Percentiles rank a stretch among this genome's conserved stretches.
phyloP scores from a whole-genome alignment of 2,329 filamentous ascomycete genomes.

The Bipolaris sorokiniana region DNA sequence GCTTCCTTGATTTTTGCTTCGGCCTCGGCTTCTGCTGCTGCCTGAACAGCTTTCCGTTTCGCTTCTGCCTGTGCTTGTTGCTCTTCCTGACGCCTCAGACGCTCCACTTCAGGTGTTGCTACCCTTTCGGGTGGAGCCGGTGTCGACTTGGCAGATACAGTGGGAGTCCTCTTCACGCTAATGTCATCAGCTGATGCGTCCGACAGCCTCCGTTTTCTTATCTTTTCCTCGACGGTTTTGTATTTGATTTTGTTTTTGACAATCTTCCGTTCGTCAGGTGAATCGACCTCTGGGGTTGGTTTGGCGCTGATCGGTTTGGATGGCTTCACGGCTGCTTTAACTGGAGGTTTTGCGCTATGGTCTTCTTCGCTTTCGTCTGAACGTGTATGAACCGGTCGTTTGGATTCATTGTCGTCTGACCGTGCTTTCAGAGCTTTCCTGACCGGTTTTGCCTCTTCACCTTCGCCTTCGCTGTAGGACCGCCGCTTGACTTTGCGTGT shows the following conservation, averaged over 20 bases:
- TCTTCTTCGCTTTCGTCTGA: conserved; percentile 44
- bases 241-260: conserved; percentile 43
- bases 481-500: conserved; percentile 43
- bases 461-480: conserved; percentile 45
- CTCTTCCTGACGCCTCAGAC: conserved; percentile 45
- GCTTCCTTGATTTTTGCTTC: conserved; percentile 37
- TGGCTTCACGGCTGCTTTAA: conserved; percentile 38
- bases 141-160: conserved; percentile 44
- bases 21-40: conserved; percentile 32
- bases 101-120: conserved; percentile 42
- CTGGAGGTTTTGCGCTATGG: conserved; percentile 28
- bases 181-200: conserved; percentile 41
- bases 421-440: conserved; percentile 42
- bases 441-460: conserved; percentile 41
- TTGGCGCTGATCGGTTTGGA: conserved; percentile 36
- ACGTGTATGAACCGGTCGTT: conserved; percentile 27
- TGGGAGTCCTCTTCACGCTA: conserved; percentile 42
- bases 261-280: conserved; percentile 43
- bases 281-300: conserved; percentile 44
- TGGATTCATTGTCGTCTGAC: conserved; percentile 41
- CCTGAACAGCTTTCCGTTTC: conserved; percentile 31
- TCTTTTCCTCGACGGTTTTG: conserved; percentile 42
- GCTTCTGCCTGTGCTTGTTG: conserved; percentile 38
- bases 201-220: conserved; percentile 40
- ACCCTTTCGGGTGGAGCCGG: conserved; percentile 44